These are phyloP conservation scores for Ogataea siamensis DNA, from an alignment of 805 yeast species.

Conservation along the genomic window DNA sequence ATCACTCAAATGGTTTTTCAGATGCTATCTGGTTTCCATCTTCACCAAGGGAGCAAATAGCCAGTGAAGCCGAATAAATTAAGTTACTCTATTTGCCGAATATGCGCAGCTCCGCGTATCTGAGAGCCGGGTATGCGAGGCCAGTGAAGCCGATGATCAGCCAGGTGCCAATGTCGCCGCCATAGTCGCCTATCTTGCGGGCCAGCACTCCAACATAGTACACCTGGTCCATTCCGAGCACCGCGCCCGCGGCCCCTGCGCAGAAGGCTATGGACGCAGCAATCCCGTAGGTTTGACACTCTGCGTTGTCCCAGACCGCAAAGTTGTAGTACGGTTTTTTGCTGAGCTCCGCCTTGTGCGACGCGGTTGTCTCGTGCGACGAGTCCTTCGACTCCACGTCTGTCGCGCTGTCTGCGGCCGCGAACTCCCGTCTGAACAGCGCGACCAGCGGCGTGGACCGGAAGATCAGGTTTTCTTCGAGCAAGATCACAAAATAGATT, in stretches of 20 bases:
- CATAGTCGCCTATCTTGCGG: constrained; percentile 54
- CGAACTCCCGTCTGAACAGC: constrained; percentile 44
- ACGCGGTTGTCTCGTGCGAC: neutral
- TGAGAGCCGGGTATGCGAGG: constrained; percentile 56
- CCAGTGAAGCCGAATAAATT: neutral
- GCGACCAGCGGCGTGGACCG: constrained; percentile 45
- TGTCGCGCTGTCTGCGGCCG: neutral
- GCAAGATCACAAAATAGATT: constrained; percentile 66
- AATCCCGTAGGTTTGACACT: constrained; percentile 60
- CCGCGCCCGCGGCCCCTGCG: constrained; percentile 77
- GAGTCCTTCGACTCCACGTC: neutral
- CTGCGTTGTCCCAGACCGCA: constrained; percentile 66
- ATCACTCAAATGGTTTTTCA: constrained; percentile 25
- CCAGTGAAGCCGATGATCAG: constrained; percentile 70
- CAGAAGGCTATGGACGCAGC: constrained; percentile 69
- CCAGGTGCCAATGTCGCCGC: constrained; percentile 85
- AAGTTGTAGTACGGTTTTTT: constrained; percentile 59
- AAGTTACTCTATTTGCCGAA: constrained; percentile 39
- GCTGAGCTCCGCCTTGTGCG: constrained; percentile 12
- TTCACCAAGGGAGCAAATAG: constrained; percentile 12
- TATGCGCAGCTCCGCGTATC: constrained; percentile 61
- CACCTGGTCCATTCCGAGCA: constrained; percentile 83
- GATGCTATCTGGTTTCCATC: constrained; percentile 18
- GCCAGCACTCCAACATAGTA: constrained; percentile 83
- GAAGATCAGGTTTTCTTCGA: constrained; percentile 73